Conservation (phyloP, 768 basidiomycete genomes). For the Cytidiella melzeri region DNA sequence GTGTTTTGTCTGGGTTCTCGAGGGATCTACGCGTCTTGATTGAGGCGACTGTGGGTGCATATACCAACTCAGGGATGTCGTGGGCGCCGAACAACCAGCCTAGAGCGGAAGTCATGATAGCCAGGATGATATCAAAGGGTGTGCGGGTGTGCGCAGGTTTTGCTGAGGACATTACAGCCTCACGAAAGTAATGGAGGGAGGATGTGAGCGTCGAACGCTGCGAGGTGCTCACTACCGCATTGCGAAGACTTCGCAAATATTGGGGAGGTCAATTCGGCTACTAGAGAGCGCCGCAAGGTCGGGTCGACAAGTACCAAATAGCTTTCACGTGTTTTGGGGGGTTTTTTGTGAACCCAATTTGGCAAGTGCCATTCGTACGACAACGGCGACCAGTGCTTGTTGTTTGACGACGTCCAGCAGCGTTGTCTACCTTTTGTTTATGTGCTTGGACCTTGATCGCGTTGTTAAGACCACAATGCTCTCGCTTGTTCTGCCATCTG, state of each 20-base stretch:
- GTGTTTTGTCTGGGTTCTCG: slow-evolving; percentile 8
- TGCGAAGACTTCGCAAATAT: too few species aligned
- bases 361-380: background rate
- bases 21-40: slow-evolving; percentile 12
- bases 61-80: slow-evolving; percentile 17
- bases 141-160: too few species aligned
- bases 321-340: background rate
- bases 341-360: background rate
- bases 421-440: background rate
- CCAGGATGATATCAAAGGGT: too few species aligned
- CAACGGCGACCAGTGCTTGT: background rate
- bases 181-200: too few species aligned
- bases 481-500: background rate
- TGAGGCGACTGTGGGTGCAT: slow-evolving; percentile 15
- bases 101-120: slow-evolving; percentile 20
- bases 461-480: background rate
- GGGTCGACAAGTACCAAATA: background rate
- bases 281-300: background rate
- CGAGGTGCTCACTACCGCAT: too few species aligned
- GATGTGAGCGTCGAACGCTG: too few species aligned
- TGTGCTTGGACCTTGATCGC: background rate
- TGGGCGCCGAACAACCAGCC: slow-evolving; percentile 16
- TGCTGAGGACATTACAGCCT: too few species aligned
- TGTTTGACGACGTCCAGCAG: background rate
- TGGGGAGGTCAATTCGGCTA: background rate